These are phyloP conservation scores for Calocera viscosa DNA, from an alignment of 768 basidiomycete species.

Conservation along the genomic window DNA sequence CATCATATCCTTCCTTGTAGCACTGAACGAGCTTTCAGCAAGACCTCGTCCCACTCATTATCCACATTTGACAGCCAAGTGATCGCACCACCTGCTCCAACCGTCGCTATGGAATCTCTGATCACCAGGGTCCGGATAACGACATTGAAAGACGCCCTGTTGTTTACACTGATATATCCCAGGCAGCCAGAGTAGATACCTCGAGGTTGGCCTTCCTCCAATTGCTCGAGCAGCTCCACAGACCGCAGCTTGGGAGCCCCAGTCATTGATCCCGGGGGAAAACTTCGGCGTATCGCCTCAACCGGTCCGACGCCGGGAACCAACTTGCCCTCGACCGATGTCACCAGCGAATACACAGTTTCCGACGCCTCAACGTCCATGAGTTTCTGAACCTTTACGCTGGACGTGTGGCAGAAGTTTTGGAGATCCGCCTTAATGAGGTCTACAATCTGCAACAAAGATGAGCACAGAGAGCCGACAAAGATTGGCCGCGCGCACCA, in stretches of 20 bases:
- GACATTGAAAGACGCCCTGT: conserved; percentile 85
- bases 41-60: conserved; percentile 90
- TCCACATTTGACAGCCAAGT: conserved; percentile 79
- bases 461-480: neutral
- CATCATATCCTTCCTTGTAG: conserved; percentile 23
- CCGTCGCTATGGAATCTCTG: conserved; percentile 22
- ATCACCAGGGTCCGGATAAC: conserved; percentile 78
- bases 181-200: conserved; percentile 85
- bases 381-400: conserved; percentile 72
- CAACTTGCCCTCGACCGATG: conserved; percentile 70
- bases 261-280: conserved; percentile 96
- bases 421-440: conserved; percentile 88
- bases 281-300: conserved; percentile 58
- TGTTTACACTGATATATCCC: conserved; percentile 84
- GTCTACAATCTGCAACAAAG: conserved; percentile 55
- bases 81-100: conserved; percentile 94
- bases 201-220: conserved; percentile 55
- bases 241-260: conserved; percentile 93
- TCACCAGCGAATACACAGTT: conserved; percentile 91
- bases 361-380: conserved; percentile 84
- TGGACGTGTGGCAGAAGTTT: conserved; percentile 57
- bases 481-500: conserved; percentile 33
- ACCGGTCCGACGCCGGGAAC: conserved; percentile 40
- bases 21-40: conserved; percentile 71
- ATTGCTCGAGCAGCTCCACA: conserved; percentile 70